phyloP scores from a whole-genome alignment of 208 protist species.

The Acanthamoeba royreba region DNA sequence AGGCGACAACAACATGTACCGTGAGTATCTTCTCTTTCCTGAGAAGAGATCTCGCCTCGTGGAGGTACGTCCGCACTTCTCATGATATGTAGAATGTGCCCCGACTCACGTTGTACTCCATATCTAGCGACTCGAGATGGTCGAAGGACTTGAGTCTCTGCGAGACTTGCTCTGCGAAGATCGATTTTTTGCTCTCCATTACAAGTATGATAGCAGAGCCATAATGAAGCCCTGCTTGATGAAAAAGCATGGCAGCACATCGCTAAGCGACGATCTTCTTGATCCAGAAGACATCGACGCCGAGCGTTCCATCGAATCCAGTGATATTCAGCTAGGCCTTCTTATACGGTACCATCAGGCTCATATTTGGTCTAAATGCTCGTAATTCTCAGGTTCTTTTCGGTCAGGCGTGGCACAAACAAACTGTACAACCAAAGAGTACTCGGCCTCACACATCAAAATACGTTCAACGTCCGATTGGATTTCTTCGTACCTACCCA shows the following conservation, averaged over 20 bases:
- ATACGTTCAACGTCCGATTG: not conserved
- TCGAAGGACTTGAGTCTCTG: not conserved
- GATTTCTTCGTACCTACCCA: not conserved
- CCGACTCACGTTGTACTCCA: too few relatives aligned
- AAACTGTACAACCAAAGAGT: not conserved
- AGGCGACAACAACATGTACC: not conserved
- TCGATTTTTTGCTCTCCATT: not conserved
- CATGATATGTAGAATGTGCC: too few relatives aligned
- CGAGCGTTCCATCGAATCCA: not conserved
- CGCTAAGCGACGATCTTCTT: not conserved
- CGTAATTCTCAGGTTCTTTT: too few relatives aligned
- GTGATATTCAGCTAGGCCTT: conserved; percentile 35
- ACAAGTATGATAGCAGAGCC: not conserved
- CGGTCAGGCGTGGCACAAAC: not conserved
- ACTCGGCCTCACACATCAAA: not conserved
- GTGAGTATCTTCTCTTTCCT: conserved; percentile 21
- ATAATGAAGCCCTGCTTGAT: not conserved
- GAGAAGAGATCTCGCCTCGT: not conserved
- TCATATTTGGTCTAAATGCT: too few relatives aligned
- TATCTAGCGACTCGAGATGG: not conserved
- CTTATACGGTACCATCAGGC: not conserved
- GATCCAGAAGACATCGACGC: not conserved
- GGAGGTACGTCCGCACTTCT: too few relatives aligned
- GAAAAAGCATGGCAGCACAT: not conserved
- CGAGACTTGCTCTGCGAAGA: not conserved